Evolutionary conservation across 139 green algal genomes (phyloP).

Genomic region (Eudorina sp.): DNA sequence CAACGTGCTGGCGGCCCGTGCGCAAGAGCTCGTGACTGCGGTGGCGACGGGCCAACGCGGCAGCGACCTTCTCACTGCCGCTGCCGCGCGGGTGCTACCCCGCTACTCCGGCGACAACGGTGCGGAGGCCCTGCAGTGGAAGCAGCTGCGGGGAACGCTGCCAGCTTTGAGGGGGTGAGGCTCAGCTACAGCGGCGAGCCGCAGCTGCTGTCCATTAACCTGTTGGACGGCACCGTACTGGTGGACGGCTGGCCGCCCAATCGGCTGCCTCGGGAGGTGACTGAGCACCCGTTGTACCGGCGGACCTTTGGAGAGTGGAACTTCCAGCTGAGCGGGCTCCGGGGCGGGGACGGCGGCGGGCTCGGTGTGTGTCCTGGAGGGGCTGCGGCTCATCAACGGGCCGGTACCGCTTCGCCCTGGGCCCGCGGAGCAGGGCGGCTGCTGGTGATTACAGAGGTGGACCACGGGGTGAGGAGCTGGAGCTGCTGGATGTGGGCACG

Average conservation of each 20-base stretch:
- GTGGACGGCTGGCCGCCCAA: constrained; percentile 58
- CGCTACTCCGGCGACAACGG: no score
- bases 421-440: neutral
- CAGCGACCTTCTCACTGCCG: constrained; percentile 5
- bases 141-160: neutral
- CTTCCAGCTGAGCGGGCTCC: constrained; percentile 75
- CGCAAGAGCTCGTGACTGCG: neutral
- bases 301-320: constrained; percentile 66
- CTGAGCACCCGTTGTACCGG: constrained; percentile 64
- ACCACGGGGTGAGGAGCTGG: constrained; percentile 28
- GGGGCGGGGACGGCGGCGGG: neutral
- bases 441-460: constrained; percentile 56
- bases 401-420: constrained; percentile 31
- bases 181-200: neutral
- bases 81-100: neutral
- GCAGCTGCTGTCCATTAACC: constrained; percentile 65
- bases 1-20: constrained; percentile 28
- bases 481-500: constrained; percentile 60
- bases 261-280: constrained; percentile 59
- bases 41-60: neutral
- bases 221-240: constrained; percentile 63
- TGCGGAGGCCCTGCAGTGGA: constrained; percentile 2
- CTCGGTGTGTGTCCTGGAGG: constrained; percentile 43
- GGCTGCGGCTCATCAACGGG: constrained; percentile 35
- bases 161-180: constrained; percentile 47